These are phyloP conservation scores for Bipolaris sorokiniana DNA, from an alignment of 2,329 filamentous ascomycete species.

Conservation along the genomic window DNA sequence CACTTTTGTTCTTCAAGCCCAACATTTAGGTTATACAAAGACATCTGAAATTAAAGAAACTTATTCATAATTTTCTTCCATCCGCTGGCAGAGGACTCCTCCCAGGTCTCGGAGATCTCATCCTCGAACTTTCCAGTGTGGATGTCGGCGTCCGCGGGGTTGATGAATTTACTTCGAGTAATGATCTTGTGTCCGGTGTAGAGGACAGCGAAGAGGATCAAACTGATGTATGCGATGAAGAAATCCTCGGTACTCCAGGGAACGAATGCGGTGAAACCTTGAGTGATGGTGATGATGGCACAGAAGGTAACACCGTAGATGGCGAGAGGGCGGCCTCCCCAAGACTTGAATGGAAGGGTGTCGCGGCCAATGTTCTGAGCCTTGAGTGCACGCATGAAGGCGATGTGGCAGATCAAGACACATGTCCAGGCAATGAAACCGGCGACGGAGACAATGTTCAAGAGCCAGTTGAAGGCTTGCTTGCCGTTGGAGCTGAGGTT, in stretches of 20 bases:
- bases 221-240: slow-evolving; percentile 49
- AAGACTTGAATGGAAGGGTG: slow-evolving; percentile 47
- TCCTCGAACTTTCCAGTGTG: slow-evolving; percentile 49
- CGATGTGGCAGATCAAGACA: slow-evolving; percentile 48
- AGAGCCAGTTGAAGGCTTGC: slow-evolving; percentile 61
- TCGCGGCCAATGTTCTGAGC: slow-evolving; percentile 48
- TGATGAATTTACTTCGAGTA: slow-evolving; percentile 49
- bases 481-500: slow-evolving; percentile 68
- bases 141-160: slow-evolving; percentile 52
- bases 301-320: slow-evolving; percentile 49
- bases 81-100: slow-evolving; percentile 39
- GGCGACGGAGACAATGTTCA: slow-evolving; percentile 50
- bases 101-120: slow-evolving; percentile 40
- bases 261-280: slow-evolving; percentile 52
- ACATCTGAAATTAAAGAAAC: slow-evolving; percentile 21
- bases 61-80: slow-evolving; percentile 43
- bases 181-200: slow-evolving; percentile 65
- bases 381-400: slow-evolving; percentile 47
- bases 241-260: slow-evolving; percentile 47
- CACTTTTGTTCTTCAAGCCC: slow-evolving; percentile 15
- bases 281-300: slow-evolving; percentile 50
- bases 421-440: slow-evolving; percentile 52
- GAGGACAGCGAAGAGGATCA: slow-evolving; percentile 53
- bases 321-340: slow-evolving; percentile 43
- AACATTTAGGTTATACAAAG: slow-evolving; percentile 1